These are phyloP conservation scores for Haberlea rhodopensis DNA, from an alignment of 257 asterid species.

Conservation along the genomic window DNA sequence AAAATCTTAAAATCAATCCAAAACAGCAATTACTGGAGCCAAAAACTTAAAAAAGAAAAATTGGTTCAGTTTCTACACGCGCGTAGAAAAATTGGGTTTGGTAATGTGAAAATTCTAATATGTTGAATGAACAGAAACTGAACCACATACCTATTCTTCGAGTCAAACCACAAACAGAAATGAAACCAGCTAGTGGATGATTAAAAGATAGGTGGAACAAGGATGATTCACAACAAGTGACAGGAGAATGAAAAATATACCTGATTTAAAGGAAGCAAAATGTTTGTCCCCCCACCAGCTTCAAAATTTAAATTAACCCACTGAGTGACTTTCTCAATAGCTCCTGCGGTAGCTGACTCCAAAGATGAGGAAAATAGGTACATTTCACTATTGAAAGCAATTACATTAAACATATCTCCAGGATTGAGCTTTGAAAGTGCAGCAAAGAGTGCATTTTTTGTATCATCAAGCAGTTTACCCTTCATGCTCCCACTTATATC, in stretches of 20 bases:
- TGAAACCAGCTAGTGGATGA: not conserved
- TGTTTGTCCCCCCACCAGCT: conserved; percentile 67
- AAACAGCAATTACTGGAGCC: not conserved
- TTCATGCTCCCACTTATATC: conserved; percentile 80
- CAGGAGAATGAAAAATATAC: conserved; percentile 32
- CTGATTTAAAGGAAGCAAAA: conserved; percentile 59
- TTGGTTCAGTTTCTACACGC: not conserved
- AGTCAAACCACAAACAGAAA: not conserved
- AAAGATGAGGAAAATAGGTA: conserved; percentile 50
- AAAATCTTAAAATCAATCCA: not conserved
- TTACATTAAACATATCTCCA: conserved; percentile 51
- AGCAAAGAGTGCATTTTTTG: conserved; percentile 53
- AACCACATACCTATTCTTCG: not conserved
- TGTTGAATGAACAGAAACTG: not conserved
- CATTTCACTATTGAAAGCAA: conserved; percentile 59
- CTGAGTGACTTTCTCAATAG: conserved; percentile 44
- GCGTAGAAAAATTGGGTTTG: not conserved
- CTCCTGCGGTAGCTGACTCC: conserved; percentile 53
- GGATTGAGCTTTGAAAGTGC: conserved; percentile 62
- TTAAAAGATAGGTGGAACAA: conserved; percentile 1
- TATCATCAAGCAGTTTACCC: conserved; percentile 57
- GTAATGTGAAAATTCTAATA: not conserved
- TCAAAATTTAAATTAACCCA: conserved; percentile 63
- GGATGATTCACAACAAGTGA: conserved; percentile 22
- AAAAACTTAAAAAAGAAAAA: no score